Evolutionary conservation across 257 asterid species (phyloP).

Genomic region (Fraxinus cuspidata): DNA sequence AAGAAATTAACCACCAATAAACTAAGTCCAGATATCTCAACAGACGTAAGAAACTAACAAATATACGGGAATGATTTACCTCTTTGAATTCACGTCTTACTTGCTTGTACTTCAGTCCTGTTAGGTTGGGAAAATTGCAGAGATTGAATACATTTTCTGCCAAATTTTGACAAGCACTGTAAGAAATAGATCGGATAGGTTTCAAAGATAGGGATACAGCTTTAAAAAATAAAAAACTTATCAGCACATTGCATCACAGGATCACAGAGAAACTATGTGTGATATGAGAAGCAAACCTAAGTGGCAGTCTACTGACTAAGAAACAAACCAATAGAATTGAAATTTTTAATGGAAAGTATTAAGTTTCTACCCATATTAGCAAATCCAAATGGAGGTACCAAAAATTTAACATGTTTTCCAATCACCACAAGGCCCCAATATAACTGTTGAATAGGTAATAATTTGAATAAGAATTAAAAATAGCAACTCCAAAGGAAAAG

Average conservation of each 20-base stretch:
- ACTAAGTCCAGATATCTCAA: conserved; percentile 6
- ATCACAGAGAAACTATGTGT: neutral
- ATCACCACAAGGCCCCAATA: neutral
- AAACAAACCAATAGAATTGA: neutral
- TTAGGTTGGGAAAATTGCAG: conserved; percentile 74
- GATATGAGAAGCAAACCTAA: neutral
- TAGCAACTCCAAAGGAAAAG: conserved; percentile 6
- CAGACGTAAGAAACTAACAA: conserved; percentile 9
- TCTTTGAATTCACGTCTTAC: conserved; percentile 85
- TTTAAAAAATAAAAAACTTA: neutral
- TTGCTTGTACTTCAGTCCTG: conserved; percentile 68
- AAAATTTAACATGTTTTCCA: neutral
- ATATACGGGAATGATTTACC: conserved; percentile 45
- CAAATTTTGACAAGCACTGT: conserved; percentile 23
- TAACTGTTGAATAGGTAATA: conserved; percentile 2
- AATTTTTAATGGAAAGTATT: neutral
- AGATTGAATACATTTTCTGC: conserved; percentile 98
- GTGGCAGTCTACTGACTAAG: neutral
- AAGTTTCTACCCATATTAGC: neutral
- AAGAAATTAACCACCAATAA: neutral
- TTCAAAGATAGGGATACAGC: neutral
- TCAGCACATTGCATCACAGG: neutral
- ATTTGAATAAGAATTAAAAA: neutral
- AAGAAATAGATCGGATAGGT: conserved; percentile 23
- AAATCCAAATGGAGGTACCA: neutral